Evolutionary conservation across 345 rosid species (phyloP).

Genomic region (Acer yangbiense): DNA sequence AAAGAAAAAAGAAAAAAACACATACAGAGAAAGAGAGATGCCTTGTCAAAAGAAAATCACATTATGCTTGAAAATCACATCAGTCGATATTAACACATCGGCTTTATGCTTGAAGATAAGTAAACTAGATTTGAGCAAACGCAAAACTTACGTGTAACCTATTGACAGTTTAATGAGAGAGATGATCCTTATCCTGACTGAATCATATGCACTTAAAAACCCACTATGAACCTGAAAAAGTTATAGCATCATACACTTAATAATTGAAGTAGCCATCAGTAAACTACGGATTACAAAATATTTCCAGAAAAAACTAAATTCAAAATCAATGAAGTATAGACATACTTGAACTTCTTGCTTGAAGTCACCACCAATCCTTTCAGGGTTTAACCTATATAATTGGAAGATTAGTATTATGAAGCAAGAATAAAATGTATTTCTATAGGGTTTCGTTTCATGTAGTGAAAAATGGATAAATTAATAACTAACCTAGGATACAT

Average conservation of each 20-base stretch:
- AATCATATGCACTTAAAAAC: conserved; percentile 85
- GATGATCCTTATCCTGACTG: conserved; percentile 79
- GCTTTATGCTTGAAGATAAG: no score
- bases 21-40: background rate
- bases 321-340: conserved; percentile 4
- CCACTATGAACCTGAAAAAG: conserved; percentile 87
- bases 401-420: conserved; percentile 3
- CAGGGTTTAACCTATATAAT: conserved; percentile 75
- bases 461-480: background rate
- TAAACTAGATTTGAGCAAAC: no score
- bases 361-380: conserved; percentile 92
- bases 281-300: conserved; percentile 5
- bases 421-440: background rate
- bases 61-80: background rate
- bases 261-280: background rate
- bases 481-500: background rate
- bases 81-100: no score
- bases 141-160: conserved; percentile 61
- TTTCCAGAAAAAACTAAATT: background rate
- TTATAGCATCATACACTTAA: conserved; percentile 16
- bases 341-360: conserved; percentile 90
- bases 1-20: background rate
- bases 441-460: background rate
- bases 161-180: conserved; percentile 67
- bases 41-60: no score